These are phyloP conservation scores for Cutaneotrichosporon mucoides DNA, from an alignment of 1,284 basidiomycete genomes.

Conservation along the genomic window DNA sequence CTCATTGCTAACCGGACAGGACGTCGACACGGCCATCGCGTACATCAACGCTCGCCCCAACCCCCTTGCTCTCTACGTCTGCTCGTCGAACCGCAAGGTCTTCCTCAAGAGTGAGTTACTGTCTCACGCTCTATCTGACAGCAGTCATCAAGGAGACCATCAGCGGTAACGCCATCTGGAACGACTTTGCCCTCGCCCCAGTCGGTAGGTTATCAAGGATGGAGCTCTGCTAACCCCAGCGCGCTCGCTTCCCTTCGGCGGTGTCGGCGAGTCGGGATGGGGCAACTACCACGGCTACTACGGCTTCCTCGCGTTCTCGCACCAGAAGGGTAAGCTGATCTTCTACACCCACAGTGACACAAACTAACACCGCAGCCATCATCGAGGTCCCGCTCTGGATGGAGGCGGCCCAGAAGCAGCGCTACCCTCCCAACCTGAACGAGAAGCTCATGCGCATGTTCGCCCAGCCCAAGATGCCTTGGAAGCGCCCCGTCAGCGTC, in stretches of 20 bases:
- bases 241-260: conserved; percentile 45
- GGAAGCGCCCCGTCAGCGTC: conserved; percentile 37
- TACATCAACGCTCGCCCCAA: conserved; percentile 57
- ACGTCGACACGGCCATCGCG: conserved; percentile 66
- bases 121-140: conserved; percentile 4
- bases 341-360: background rate
- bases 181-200: conserved; percentile 42
- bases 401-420: conserved; percentile 22
- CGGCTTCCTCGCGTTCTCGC: conserved; percentile 46
- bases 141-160: conserved; percentile 40
- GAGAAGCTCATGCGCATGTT: conserved; percentile 26
- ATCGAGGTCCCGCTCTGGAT: conserved; percentile 35
- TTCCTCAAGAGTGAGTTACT: conserved; percentile 37
- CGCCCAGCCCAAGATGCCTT: conserved; percentile 26
- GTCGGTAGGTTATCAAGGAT: conserved; percentile 20
- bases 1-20: conserved; percentile 28
- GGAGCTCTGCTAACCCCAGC: conserved; percentile 17
- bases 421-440: conserved; percentile 39
- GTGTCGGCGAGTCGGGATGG: conserved; percentile 48
- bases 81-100: conserved; percentile 30
- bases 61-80: conserved; percentile 47
- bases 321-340: conserved; percentile 37
- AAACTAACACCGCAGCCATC: conserved; percentile 22
- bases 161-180: conserved; percentile 45
- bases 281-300: conserved; percentile 46